Conservation (phyloP, 2,329 filamentous ascomycete genomes). For the Aspergillus sp. region DNA sequence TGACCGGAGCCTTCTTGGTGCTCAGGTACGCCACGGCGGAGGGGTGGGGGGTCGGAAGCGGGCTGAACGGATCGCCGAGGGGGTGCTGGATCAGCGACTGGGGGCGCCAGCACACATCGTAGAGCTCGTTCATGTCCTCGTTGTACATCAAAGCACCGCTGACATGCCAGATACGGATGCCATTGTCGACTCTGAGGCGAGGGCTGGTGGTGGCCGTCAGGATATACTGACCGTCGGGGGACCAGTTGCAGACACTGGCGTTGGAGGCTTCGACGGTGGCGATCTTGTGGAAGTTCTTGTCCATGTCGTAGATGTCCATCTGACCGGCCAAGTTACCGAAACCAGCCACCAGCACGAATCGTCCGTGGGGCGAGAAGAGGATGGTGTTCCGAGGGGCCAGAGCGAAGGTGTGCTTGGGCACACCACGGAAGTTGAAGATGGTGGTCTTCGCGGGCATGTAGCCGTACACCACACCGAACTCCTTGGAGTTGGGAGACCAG, state of each 20-base stretch:
- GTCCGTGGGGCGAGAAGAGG: constrained; percentile 87
- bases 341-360: constrained; percentile 89
- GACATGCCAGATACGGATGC: constrained; percentile 92
- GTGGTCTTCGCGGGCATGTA: constrained; percentile 99
- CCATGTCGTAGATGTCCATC: constrained; percentile 95
- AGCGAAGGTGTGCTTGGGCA: constrained; percentile 80
- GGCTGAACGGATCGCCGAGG: constrained; percentile 69
- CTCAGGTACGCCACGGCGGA: constrained; percentile 81
- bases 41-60: constrained; percentile 74
- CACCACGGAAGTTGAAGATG: constrained; percentile 89
- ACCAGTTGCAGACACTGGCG: constrained; percentile 95
- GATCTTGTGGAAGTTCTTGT: constrained; percentile 90
- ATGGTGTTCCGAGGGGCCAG: constrained; percentile 92
- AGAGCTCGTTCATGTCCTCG: constrained; percentile 91
- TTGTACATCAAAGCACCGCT: constrained; percentile 89
- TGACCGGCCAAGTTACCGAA: constrained; percentile 97
- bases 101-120: constrained; percentile 87
- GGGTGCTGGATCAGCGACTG: constrained; percentile 63
- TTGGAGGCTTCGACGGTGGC: constrained; percentile 94
- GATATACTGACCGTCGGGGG: constrained; percentile 91
- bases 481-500: constrained; percentile 98
- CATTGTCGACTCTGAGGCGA: constrained; percentile 92
- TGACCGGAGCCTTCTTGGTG: constrained; percentile 89
- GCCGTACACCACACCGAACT: constrained; percentile 96
- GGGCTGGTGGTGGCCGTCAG: constrained; percentile 98